Percentiles rank a stretch among this genome's conserved stretches.
Evolutionary conservation across 345 rosid species (phyloP).

Genomic region (Ceriops zippeliana): DNA sequence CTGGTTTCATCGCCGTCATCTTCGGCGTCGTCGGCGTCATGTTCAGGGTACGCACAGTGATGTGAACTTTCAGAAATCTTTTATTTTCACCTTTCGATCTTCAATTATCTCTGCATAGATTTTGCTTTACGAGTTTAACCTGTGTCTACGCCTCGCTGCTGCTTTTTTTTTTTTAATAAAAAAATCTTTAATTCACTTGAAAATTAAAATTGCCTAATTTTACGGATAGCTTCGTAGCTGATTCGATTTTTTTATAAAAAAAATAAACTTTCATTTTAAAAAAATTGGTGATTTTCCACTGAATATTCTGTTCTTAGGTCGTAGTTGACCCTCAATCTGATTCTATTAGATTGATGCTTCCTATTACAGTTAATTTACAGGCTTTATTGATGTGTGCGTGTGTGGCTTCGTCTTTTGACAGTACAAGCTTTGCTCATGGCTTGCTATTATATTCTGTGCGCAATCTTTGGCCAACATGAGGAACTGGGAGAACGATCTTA

Average conservation of each 20-base stretch:
- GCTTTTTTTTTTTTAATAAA: too few species aligned
- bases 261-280: too few species aligned
- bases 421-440: slow-evolving; percentile 98
- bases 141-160: too few species aligned
- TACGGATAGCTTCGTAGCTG: too few species aligned
- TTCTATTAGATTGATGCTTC: background rate
- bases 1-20: slow-evolving; percentile 89
- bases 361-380: background rate
- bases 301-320: too few species aligned
- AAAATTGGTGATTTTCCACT: too few species aligned
- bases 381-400: background rate
- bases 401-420: slow-evolving; percentile 24
- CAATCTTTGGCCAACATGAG: slow-evolving; percentile 86
- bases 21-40: slow-evolving; percentile 88
- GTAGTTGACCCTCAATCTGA: background rate
- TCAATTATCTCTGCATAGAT: too few species aligned
- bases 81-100: too few species aligned
- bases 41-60: slow-evolving; percentile 58
- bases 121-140: too few species aligned
- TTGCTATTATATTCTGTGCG: slow-evolving; percentile 90
- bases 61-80: background rate
- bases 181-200: too few species aligned
- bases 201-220: too few species aligned
- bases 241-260: too few species aligned
- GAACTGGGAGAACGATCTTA: slow-evolving; percentile 85